phyloP scores from a whole-genome alignment of 495 filamentous ascomycete species.

The Aspergillus olivimuriae region DNA sequence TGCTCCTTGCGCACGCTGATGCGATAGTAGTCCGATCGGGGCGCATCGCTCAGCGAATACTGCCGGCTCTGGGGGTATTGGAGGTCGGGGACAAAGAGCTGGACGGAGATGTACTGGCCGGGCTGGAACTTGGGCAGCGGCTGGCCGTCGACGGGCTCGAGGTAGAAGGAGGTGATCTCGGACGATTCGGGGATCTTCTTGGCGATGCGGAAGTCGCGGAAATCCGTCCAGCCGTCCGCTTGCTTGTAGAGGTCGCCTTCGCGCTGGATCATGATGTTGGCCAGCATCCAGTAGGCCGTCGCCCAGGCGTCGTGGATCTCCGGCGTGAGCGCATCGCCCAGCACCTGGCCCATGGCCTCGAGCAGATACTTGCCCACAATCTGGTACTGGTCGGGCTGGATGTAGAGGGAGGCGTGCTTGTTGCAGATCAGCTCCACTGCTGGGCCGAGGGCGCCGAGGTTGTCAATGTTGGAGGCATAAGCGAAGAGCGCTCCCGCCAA shows the following conservation, averaged over 20 bases:
- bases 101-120: slow-evolving; percentile 65
- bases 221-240: slow-evolving; percentile 52
- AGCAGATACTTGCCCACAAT: slow-evolving; percentile 65
- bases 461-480: slow-evolving; percentile 66
- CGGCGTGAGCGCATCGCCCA: slow-evolving; percentile 59
- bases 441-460: slow-evolving; percentile 52
- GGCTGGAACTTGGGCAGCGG: slow-evolving; percentile 55
- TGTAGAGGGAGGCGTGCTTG: slow-evolving; percentile 68
- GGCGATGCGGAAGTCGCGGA: slow-evolving; percentile 61
- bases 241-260: slow-evolving; percentile 56
- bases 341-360: slow-evolving; percentile 58
- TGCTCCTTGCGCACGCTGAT: slow-evolving; percentile 65
- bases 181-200: slow-evolving; percentile 55
- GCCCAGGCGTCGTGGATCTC: slow-evolving; percentile 66
- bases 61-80: slow-evolving; percentile 59
- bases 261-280: slow-evolving; percentile 60
- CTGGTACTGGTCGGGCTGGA: slow-evolving; percentile 60
- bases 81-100: slow-evolving; percentile 50
- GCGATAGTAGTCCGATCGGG: slow-evolving; percentile 53
- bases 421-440: slow-evolving; percentile 69
- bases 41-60: slow-evolving; percentile 65
- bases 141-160: slow-evolving; percentile 56
- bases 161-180: slow-evolving; percentile 66
- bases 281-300: slow-evolving; percentile 64
- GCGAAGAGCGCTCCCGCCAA: slow-evolving; percentile 61